phyloP scores from a whole-genome alignment of 1,284 basidiomycete species.

The Puccinia horiana region DNA sequence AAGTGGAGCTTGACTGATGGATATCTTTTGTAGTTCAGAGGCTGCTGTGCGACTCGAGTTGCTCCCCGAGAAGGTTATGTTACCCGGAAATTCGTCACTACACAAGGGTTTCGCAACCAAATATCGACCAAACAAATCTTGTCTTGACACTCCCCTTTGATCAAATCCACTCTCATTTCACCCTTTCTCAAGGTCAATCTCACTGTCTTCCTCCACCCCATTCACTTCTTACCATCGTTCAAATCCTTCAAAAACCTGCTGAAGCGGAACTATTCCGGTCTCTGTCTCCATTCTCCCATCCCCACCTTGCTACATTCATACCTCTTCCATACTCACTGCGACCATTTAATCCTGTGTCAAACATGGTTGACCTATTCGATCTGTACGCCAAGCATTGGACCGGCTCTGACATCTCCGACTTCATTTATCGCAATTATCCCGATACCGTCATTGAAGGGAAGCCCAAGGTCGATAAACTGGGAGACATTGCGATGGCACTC shows the following conservation, averaged over 20 bases:
- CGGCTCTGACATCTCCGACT: background rate
- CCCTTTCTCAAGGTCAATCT: background rate
- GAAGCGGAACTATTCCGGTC: background rate
- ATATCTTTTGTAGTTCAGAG: too few species aligned
- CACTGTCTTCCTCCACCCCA: background rate
- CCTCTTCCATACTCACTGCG: background rate
- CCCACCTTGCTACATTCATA: background rate
- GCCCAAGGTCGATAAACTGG: background rate
- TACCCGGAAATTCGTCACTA: too few species aligned
- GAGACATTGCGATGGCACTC: background rate
- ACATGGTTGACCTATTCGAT: background rate
- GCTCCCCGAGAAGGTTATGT: too few species aligned
- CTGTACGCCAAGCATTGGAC: background rate
- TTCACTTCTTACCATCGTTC: background rate
- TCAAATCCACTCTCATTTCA: background rate
- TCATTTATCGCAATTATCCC: constrained; percentile 14
- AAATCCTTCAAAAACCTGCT: background rate
- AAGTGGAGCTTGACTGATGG: too few species aligned
- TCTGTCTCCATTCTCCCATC: background rate
- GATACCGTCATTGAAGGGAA: background rate
- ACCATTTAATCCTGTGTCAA: background rate
- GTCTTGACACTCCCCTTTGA: background rate
- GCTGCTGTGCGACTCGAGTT: too few species aligned
- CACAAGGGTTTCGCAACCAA: background rate
- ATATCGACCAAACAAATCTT: background rate